Base-by-base conservation (phyloP, 225 moss, liverwort and hornwort species). In the Climacium dendroides region DNA sequence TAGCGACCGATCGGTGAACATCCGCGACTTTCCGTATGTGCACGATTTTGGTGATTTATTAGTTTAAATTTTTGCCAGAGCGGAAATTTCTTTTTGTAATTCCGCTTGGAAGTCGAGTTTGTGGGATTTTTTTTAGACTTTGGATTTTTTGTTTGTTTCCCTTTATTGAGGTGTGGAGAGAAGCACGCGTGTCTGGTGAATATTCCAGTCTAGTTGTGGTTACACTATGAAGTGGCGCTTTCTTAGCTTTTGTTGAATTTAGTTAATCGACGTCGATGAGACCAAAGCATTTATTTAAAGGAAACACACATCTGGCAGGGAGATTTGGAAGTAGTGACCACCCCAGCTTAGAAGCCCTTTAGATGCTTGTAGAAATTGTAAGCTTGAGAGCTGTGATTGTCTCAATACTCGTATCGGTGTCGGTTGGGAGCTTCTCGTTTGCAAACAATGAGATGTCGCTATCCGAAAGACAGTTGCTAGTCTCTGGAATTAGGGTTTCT, bases 401-500 rank as follows among this genome's bases (percentile, higher is more conserved):
- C 55, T 30, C 43, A 20, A 5, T 32, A 62, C 61, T 53, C 30
- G 10, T 43, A 69, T 45, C 55, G 74, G 37, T 77, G 65, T 37
- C 35, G 50, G 71, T 88, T 72, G 64, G 50, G 83, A 50, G 57
- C 43, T 80, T 71, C 13, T 76, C 70, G 25, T 75, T 57, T 15
- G 17, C 25, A 39, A 67, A 37, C 54, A 57, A 50, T n/a, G 83
- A 80, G 55, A 55, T 81, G 81, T 86, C 50, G 45, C 64, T n/a
- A 14, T 74, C 19, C 47, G 23, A 60, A 66, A 66, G 61, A 37
- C 34, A 85, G 66, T 83, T 53, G 60, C 47, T 89, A 29, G n/a
- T 52, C 43, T n/a, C 35, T n/a, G 74, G 74, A 89, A 87, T 91
- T 91, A 89, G 91, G 91, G 91, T 91, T 89, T 87, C 30, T 85